A percentile compares a stretch with the other conserved stretches of the same genome.
These are phyloP conservation scores for Fusarium siculi DNA, from an alignment of 2,329 filamentous ascomycete species.

Conservation along the genomic window DNA sequence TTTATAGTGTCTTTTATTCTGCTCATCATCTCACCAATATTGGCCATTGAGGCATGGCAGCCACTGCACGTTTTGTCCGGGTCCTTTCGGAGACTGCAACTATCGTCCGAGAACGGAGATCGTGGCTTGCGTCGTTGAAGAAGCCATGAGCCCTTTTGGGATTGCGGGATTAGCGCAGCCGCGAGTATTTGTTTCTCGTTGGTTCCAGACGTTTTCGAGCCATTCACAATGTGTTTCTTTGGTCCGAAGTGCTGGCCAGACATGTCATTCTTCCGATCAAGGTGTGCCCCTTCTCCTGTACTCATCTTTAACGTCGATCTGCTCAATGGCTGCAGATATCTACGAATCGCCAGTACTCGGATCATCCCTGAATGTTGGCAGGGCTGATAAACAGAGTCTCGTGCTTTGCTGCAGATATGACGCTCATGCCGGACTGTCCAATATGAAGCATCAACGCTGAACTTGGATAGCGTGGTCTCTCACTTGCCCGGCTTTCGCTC, in stretches of 20 bases:
- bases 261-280: slow-evolving; percentile 5
- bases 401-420: slow-evolving; percentile 13
- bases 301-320: slow-evolving; percentile 9
- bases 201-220: slow-evolving; percentile 22
- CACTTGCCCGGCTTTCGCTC: not conserved
- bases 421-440: slow-evolving; percentile 4
- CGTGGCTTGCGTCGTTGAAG: slow-evolving; percentile 42
- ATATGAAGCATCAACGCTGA: slow-evolving; percentile 19
- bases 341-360: slow-evolving; percentile 17
- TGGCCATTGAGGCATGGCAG: slow-evolving; percentile 34
- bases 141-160: slow-evolving; percentile 20
- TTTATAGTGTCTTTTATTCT: slow-evolving; percentile 10
- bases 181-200: slow-evolving; percentile 37
- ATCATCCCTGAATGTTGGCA: slow-evolving; percentile 18
- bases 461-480: not conserved
- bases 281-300: slow-evolving; percentile 11
- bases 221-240: slow-evolving; percentile 17
- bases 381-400: slow-evolving; percentile 23
- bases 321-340: slow-evolving; percentile 17
- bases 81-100: slow-evolving; percentile 11
- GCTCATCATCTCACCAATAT: slow-evolving; percentile 11
- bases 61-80: slow-evolving; percentile 38
- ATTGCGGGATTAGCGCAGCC: slow-evolving; percentile 48
- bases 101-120: slow-evolving; percentile 38
- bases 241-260: slow-evolving; percentile 2